Evolutionary conservation across 129 eudicot species (phyloP).

Genomic region (Tanacetum coccineum): DNA sequence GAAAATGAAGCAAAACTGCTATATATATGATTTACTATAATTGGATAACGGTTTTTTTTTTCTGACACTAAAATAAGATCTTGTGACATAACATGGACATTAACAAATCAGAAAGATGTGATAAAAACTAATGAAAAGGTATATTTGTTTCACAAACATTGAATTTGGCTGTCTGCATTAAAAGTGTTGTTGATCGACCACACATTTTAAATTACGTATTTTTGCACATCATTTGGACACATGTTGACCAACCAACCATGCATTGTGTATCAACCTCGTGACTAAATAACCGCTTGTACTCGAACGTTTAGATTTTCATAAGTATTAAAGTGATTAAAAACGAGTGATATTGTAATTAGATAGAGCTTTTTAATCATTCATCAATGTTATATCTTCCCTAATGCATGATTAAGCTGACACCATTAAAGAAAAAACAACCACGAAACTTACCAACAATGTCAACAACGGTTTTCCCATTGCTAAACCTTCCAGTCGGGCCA

Average conservation of each 20-base stretch:
- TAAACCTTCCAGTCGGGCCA: slow-evolving; percentile 76
- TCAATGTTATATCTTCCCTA: too few relatives aligned
- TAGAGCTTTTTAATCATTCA: too few relatives aligned
- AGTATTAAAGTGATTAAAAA: too few relatives aligned
- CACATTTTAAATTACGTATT: background rate
- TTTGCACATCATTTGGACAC: background rate
- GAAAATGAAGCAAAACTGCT: too few relatives aligned
- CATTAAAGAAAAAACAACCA: background rate
- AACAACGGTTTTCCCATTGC: slow-evolving; percentile 61
- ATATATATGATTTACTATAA: too few relatives aligned
- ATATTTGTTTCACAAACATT: background rate
- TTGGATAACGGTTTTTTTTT: too few relatives aligned
- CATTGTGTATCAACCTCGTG: background rate
- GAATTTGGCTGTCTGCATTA: background rate
- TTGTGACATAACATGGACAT: background rate
- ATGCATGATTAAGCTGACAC: background rate
- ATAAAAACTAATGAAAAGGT: too few relatives aligned
- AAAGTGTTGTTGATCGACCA: background rate
- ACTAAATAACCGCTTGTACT: background rate
- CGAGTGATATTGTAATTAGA: too few relatives aligned
- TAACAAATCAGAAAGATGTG: too few relatives aligned
- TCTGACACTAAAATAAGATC: background rate
- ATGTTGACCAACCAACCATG: background rate
- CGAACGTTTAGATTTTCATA: background rate
- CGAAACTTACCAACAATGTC: slow-evolving; percentile 58